These are phyloP conservation scores for Exidia glandulosa DNA, from an alignment of 768 basidiomycete species.

Conservation along the genomic window DNA sequence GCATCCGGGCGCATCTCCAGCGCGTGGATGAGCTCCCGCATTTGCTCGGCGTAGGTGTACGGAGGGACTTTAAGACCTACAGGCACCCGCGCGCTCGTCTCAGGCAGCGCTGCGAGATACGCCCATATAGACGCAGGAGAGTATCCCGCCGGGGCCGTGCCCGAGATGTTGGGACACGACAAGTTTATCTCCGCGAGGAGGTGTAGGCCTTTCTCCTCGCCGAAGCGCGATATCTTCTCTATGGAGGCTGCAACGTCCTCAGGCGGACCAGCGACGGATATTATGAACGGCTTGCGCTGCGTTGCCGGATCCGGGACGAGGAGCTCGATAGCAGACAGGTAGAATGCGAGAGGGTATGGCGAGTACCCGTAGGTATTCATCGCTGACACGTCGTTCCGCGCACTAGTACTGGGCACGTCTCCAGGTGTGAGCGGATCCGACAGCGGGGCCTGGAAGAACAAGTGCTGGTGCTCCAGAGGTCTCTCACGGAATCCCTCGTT, in stretches of 20 bases:
- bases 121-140: conserved; percentile 37
- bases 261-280: conserved; percentile 17
- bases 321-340: conserved; percentile 51
- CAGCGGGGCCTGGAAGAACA: background rate
- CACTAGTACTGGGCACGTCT: conserved; percentile 13
- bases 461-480: conserved; percentile 42
- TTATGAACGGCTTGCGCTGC: conserved; percentile 52
- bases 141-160: conserved; percentile 50
- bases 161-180: conserved; percentile 69
- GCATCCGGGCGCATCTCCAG: conserved; percentile 37
- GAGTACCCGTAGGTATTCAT: conserved; percentile 86
- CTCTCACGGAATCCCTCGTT: conserved; percentile 56
- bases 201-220: background rate
- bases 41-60: conserved; percentile 52
- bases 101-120: conserved; percentile 44
- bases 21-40: conserved; percentile 38
- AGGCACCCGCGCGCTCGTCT: conserved; percentile 35
- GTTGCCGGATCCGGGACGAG: conserved; percentile 29
- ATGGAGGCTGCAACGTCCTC: background rate
- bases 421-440: background rate
- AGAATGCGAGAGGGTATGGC: conserved; percentile 56
- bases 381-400: conserved; percentile 29
- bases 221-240: background rate
- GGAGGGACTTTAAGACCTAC: conserved; percentile 76
- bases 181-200: conserved; percentile 76